Evolutionary conservation across 2,329 filamentous ascomycete genomes (phyloP).

Genomic region (Colletotrichum camelliae): DNA sequence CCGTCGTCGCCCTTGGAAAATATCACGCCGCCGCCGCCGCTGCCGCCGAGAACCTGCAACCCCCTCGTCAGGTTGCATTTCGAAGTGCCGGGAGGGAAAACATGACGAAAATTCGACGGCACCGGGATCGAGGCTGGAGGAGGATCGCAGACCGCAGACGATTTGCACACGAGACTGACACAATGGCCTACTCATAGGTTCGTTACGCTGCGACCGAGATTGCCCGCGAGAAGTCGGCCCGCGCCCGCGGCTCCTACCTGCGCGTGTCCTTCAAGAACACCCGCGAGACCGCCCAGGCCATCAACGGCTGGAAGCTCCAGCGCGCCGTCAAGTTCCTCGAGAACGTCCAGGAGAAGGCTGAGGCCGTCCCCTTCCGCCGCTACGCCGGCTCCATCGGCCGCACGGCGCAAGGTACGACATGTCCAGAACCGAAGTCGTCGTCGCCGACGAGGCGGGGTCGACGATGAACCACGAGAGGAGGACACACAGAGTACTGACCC

Average conservation of each 20-base stretch:
- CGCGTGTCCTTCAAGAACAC: slow-evolving; percentile 99
- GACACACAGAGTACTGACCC: neutral
- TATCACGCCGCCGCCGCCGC: neutral
- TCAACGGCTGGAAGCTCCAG: slow-evolving; percentile 98
- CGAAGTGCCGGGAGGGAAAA: neutral
- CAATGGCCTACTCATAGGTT: slow-evolving; percentile 62
- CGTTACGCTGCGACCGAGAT: slow-evolving; percentile 95
- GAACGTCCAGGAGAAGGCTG: slow-evolving; percentile 96
- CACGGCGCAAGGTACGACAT: slow-evolving; percentile 90
- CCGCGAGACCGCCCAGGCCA: slow-evolving; percentile 98
- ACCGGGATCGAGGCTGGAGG: neutral
- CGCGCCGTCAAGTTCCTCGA: slow-evolving; percentile 96
- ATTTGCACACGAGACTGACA: slow-evolving; percentile 20
- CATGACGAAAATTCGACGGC: neutral
- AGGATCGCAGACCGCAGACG: neutral
- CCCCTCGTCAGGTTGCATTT: neutral
- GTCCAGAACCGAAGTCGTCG: neutral
- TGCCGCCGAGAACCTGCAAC: neutral
- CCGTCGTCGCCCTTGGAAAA: neutral
- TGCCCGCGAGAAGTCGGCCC: slow-evolving; percentile 89
- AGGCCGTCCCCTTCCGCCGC: slow-evolving; percentile 98
- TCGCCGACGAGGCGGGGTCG: neutral
- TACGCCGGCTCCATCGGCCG: slow-evolving; percentile 96
- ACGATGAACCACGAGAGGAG: slow-evolving; percentile 13
- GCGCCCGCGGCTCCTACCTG: slow-evolving; percentile 97